Conservation (phyloP, 2,329 filamentous ascomycete species). For the Penicillium occitanis region DNA sequence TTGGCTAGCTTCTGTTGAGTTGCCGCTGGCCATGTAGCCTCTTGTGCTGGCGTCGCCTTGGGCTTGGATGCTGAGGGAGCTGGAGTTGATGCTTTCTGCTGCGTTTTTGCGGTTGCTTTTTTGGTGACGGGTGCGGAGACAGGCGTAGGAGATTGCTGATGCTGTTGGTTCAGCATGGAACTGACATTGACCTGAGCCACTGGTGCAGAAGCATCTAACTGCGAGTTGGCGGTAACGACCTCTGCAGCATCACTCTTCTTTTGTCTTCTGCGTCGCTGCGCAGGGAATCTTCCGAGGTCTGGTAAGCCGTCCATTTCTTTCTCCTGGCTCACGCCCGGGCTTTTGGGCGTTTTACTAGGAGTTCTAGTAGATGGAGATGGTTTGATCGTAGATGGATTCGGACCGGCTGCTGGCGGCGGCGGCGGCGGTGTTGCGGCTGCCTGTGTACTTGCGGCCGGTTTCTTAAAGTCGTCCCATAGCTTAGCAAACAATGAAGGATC, state of each 20-base stretch:
- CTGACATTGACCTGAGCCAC: constrained; percentile 8
- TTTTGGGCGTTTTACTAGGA: not conserved
- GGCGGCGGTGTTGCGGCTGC: not conserved
- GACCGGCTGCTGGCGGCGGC: not conserved
- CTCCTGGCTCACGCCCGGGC: not conserved
- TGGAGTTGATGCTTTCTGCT: not conserved
- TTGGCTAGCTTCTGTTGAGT: constrained; percentile 53
- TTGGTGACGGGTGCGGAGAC: not conserved
- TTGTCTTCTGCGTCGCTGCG: constrained; percentile 14
- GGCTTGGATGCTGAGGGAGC: not conserved
- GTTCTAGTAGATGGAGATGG: not conserved
- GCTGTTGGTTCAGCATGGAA: constrained; percentile 16
- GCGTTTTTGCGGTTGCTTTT: not conserved
- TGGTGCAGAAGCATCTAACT: not conserved
- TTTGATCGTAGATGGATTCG: not conserved
- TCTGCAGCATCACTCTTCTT: constrained; percentile 4
- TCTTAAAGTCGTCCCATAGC: constrained; percentile 33
- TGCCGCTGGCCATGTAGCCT: constrained; percentile 51
- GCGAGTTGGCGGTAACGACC: not conserved
- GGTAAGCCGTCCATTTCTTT: constrained; percentile 10
- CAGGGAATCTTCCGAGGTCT: constrained; percentile 20
- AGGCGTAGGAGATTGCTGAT: constrained; percentile 2
- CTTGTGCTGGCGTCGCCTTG: constrained; percentile 17
- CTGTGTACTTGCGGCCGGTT: constrained; percentile 11
- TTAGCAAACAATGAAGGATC: constrained; percentile 56